Conservation (phyloP, 306 rosid genomes). For the Potentilla sterilis region DNA sequence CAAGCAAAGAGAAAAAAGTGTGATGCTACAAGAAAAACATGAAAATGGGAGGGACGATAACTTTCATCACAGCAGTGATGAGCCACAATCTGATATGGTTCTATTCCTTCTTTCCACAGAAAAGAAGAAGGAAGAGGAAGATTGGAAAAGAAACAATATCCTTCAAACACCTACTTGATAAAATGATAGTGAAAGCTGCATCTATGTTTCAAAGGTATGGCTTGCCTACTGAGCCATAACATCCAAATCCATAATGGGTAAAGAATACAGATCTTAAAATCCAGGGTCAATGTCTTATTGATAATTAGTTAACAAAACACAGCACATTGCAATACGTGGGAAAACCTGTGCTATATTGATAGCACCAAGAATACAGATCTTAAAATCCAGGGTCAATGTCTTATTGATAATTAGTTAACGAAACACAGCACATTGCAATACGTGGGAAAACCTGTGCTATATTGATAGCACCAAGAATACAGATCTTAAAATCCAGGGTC, state of each 20-base stretch:
- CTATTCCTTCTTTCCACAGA: not conserved
- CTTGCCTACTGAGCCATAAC: not conserved
- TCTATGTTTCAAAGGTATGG: not conserved
- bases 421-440: no score
- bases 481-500: no score
- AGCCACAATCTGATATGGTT: not conserved
- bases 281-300: not conserved
- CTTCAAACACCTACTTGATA: not conserved
- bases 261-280: not conserved
- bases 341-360: no score
- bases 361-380: no score
- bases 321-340: no score
- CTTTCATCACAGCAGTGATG: not conserved
- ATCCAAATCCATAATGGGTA: not conserved
- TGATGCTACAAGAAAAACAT: not conserved
- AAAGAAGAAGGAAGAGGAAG: not conserved
- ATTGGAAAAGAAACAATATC: not conserved
- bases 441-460: no score
- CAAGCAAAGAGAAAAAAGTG: not conserved
- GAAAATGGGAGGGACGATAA: not conserved
- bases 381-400: no score
- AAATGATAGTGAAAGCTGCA: not conserved
- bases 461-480: no score
- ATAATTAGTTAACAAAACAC: not conserved
- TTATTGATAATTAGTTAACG: no score